phyloP scores from a whole-genome alignment of 2,329 filamentous ascomycete genomes.

The Coleophoma eucalyptorum region DNA sequence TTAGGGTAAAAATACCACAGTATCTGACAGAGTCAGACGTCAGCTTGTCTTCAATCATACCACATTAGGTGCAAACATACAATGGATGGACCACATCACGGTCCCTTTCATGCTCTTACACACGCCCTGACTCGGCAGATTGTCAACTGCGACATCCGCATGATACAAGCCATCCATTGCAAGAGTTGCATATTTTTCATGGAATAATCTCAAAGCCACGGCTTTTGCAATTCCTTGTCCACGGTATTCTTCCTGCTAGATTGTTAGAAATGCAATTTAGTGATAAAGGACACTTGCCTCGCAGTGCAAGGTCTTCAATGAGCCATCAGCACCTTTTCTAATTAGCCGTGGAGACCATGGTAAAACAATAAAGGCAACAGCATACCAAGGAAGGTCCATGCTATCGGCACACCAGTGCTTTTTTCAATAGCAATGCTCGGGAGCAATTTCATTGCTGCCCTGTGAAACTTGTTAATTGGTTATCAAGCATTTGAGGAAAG shows the following conservation, averaged over 20 bases:
- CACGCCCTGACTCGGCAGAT: slow-evolving; percentile 56
- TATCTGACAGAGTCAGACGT: too few species aligned
- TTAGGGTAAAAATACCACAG: too few species aligned
- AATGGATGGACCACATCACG: slow-evolving; percentile 52
- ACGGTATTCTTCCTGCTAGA: slow-evolving; percentile 45
- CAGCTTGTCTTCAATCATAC: too few species aligned
- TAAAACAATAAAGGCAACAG: too few species aligned
- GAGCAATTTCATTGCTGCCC: slow-evolving; percentile 37
- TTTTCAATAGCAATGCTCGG: slow-evolving; percentile 41
- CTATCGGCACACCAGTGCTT: slow-evolving; percentile 45
- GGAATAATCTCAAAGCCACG: slow-evolving; percentile 54
- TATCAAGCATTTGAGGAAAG: background rate
- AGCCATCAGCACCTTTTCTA: slow-evolving; percentile 51
- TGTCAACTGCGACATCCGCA: slow-evolving; percentile 61
- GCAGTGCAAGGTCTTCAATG: slow-evolving; percentile 57
- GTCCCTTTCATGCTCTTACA: slow-evolving; percentile 47
- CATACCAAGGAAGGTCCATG: slow-evolving; percentile 54
- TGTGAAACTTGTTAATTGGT: slow-evolving; percentile 12
- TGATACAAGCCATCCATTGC: slow-evolving; percentile 49
- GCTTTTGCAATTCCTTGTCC: slow-evolving; percentile 60
- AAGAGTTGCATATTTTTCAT: slow-evolving; percentile 41
- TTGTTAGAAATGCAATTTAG: background rate
- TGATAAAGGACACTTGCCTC: slow-evolving; percentile 34
- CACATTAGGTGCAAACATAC: slow-evolving; percentile 20
- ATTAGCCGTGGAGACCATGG: too few species aligned